These are phyloP conservation scores for Dactylis glomerata DNA, from an alignment of 176 grass and related monocot species.

Conservation along the genomic window DNA sequence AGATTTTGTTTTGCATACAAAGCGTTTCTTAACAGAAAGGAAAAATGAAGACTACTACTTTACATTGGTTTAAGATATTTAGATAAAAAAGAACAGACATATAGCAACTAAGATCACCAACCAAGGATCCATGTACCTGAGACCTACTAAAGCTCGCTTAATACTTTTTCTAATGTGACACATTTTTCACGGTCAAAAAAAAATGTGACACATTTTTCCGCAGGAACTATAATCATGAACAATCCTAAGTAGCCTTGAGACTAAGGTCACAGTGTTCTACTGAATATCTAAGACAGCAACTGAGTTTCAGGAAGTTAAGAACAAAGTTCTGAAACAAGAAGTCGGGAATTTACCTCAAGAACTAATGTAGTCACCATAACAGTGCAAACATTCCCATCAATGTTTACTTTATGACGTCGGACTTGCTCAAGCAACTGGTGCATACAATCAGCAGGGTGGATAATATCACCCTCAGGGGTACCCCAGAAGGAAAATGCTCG, in stretches of 20 bases:
- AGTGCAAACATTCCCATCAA: slow-evolving; percentile 95
- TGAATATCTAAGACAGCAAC: background rate
- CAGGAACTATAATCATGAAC: background rate
- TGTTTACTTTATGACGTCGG: slow-evolving; percentile 87
- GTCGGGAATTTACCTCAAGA: slow-evolving; percentile 70
- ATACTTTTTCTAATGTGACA: background rate
- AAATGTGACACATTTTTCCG: background rate
- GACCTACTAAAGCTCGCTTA: background rate
- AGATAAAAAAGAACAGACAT: background rate
- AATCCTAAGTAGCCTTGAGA: background rate
- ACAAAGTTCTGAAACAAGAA: background rate
- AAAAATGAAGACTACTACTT: no score
- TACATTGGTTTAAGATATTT: no score
- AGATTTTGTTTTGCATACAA: no score
- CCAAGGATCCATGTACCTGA: background rate
- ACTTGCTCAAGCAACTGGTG: slow-evolving; percentile 94
- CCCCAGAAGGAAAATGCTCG: slow-evolving; percentile 84
- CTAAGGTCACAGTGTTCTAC: background rate
- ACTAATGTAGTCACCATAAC: slow-evolving; percentile 99
- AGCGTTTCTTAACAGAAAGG: no score
- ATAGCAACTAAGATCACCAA: background rate
- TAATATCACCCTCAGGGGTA: slow-evolving; percentile 55
- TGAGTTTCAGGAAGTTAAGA: background rate
- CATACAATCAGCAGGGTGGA: slow-evolving; percentile 99
- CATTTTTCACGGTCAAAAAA: no score